These are phyloP conservation scores for Irpex sp. DNA, from an alignment of 1,284 basidiomycete species.

Conservation along the genomic window DNA sequence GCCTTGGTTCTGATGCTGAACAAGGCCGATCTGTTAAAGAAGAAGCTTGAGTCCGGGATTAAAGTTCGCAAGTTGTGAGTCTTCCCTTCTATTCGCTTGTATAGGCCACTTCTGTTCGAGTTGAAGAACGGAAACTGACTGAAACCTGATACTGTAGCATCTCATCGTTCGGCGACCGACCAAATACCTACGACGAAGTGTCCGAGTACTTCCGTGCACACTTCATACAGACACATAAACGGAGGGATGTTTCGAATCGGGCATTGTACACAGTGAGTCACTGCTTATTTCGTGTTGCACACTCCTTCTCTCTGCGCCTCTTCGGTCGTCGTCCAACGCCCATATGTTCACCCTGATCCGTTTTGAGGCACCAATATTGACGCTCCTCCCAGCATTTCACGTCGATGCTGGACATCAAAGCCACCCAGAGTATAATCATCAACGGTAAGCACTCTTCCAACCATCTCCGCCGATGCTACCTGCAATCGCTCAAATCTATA, in stretches of 20 bases:
- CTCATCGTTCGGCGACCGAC: conserved; percentile 70
- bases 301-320: background rate
- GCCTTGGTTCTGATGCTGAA: conserved; percentile 73
- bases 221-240: conserved; percentile 66
- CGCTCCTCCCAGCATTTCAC: conserved; percentile 59
- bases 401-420: conserved; percentile 70
- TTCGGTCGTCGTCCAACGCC: background rate
- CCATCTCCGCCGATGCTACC: background rate
- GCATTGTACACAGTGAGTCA: conserved; percentile 57
- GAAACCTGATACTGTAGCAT: conserved; percentile 40
- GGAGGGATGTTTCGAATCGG: conserved; percentile 54
- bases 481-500: background rate
- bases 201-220: conserved; percentile 76
- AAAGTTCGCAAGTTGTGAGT: conserved; percentile 68
- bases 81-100: background rate
- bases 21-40: conserved; percentile 66
- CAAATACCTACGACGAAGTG: conserved; percentile 65
- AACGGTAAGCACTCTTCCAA: conserved; percentile 43
- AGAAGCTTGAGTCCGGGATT: conserved; percentile 59
- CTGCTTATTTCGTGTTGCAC: background rate
- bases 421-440: conserved; percentile 69
- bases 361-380: background rate
- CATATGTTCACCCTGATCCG: background rate
- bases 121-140: background rate
- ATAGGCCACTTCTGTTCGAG: too few species aligned